Base-by-base conservation (phyloP, 495 filamentous ascomycete genomes). In the Cudoniella acicularis region DNA sequence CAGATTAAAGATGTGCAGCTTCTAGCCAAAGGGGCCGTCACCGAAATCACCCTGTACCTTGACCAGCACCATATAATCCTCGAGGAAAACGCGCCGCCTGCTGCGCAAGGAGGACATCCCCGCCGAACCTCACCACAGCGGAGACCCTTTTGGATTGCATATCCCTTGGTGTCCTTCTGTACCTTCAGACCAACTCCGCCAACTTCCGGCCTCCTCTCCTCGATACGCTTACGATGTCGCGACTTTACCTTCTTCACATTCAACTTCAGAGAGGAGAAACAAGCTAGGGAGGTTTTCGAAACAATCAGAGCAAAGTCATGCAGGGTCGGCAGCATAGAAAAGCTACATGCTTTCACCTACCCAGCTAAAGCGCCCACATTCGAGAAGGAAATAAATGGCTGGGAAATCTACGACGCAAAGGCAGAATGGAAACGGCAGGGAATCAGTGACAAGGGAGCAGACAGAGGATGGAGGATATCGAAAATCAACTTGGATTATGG, bases 211-310 rank as follows among this genome's bases (percentile, higher is more conserved):
- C 79, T 87, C 23, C 81, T 82, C 24, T 92, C 94, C 8, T 90
- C 90, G 2, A 89, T 99, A 70, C 86, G 94, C 43, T 72, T 99
- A 30, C 87, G 90, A 43, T 90, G 92, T 70, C 86, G 93, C 52
- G 94, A 99, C 75, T 97, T 98, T 65, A 90, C 79, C 42, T 96
- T 93, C 69, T 83, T 96, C 48, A 90, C 90, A 64, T 91, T 99
- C 75, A 92, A 92, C 76, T 94, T 98, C 69, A 58, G 71, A 25
- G 79, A 83, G 57, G 90, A 96, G 63, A 77, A 75, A 46, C 82
- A 87, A 63, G 90, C 88, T 10, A 78, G 87, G 21, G 91, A 96
- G 62, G 95, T 93, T 1, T 96, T 88, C 66, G 95, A 97, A 42
- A 90, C 84, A 47, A 94, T 98, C 57, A 88, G 85, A 60, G 74